Evolutionary conservation across 345 rosid genomes (phyloP), one percentile per base, ranked within the genome.

Genomic region (Hibiscus syriacus): DNA sequence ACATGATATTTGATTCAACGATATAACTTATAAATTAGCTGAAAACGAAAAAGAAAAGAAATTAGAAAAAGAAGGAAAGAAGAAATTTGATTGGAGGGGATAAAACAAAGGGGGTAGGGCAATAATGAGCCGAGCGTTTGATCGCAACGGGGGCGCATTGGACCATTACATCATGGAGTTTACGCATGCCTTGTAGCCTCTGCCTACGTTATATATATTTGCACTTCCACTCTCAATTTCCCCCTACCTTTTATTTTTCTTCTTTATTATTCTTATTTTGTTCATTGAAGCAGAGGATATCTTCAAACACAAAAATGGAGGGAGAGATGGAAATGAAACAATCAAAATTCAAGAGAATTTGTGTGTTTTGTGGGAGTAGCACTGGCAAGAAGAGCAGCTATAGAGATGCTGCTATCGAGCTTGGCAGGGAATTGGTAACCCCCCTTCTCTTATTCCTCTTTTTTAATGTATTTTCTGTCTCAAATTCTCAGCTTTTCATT

Each of bases 301-400:
- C n/a, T n/a, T n/a, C n/a, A 62, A 41, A 53, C 9, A n/a, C 63
- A 69, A 57, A 17, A 48, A 80, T 66, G 77, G 86, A 84, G 70
- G 74, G 50, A 29, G 78, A 74, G 12, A 71, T 55, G 73, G 65
- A 77, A 45, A 76, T 75, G 64, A 79, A 78, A 56, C 71, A 57
- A 68, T 73, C 77, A 30, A 81, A 68, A 76, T 92, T 92, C 85
- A 88, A 80, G 71, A 92, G 86, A 76, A 82, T 92, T 55, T 92
- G 98, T 79, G 98, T 92, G 75, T 92, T 92, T 70, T 92, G 98
- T 78, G 98, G 98, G 30, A 90, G 98, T 75, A 90, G 95, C 72
- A 79, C 87, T 29, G 98, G 98, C 46, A 88, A 88, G 72, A 92
- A 86, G 68, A 74, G 61, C 68, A 84, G 81, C 66, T 90, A 88